Conservation (phyloP, 352 stramenopile genomes). For the Phytophthora tentaculata region DNA sequence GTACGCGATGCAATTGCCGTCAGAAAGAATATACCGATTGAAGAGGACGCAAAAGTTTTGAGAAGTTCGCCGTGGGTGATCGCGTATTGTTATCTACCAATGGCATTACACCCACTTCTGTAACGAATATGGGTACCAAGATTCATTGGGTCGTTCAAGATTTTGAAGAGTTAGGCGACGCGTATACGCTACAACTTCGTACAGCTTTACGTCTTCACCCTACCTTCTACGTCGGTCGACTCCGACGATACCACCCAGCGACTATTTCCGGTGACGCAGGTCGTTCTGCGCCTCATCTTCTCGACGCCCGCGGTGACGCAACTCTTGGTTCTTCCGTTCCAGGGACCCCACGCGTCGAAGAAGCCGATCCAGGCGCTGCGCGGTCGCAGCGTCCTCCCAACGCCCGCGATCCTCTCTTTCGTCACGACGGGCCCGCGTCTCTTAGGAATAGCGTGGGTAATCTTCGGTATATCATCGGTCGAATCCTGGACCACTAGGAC, state of each 20-base stretch:
- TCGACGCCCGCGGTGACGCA: neutral
- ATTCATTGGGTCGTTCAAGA: neutral
- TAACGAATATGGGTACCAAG: neutral
- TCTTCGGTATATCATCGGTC: neutral
- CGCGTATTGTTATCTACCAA: slow-evolving; percentile 20
- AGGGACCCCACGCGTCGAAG: neutral
- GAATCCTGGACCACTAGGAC: neutral
- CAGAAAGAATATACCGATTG: slow-evolving; percentile 36
- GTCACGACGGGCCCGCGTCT: neutral
- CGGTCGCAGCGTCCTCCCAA: neutral
- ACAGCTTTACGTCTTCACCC: neutral
- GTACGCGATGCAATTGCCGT: slow-evolving; percentile 17
- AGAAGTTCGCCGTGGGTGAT: slow-evolving; percentile 15
- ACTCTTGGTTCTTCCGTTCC: neutral
- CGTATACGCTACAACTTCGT: neutral
- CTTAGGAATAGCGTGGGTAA: neutral
- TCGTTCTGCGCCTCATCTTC: neutral
- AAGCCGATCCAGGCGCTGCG: neutral
- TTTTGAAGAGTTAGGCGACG: neutral
- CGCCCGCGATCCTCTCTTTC: neutral
- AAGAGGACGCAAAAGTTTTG: slow-evolving; percentile 10
- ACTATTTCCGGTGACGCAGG: neutral
- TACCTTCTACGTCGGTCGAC: neutral
- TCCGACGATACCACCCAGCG: neutral
- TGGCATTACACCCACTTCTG: neutral